phyloP scores from a whole-genome alignment of 768 basidiomycete genomes.

The Phaffia tasmanica region DNA sequence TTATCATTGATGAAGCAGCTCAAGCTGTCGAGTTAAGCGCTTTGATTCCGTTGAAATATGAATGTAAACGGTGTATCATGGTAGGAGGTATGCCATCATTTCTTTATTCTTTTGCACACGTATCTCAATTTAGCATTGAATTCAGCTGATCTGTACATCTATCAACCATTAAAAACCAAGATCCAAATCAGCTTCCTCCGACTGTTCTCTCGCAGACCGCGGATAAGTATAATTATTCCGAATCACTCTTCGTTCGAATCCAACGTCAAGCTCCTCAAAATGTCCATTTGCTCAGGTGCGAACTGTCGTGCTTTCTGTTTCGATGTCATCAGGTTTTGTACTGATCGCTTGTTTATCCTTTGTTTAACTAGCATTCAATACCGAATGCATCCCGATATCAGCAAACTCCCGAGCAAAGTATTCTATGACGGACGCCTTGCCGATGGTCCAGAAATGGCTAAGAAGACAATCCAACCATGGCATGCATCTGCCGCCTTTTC shows the following conservation, averaged over 20 bases:
- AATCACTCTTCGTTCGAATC: conserved; percentile 77
- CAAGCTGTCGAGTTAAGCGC: conserved; percentile 93
- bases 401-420: conserved; percentile 68
- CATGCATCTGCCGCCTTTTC: conserved; percentile 66
- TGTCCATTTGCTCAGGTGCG: conserved; percentile 78
- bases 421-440: conserved; percentile 72
- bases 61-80: conserved; percentile 71
- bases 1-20: conserved; percentile 96
- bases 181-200: conserved; percentile 72
- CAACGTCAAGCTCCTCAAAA: conserved; percentile 67
- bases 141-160: neutral
- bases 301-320: neutral
- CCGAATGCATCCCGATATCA: conserved; percentile 97
- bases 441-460: conserved; percentile 81
- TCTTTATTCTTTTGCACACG: neutral
- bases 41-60: conserved; percentile 85
- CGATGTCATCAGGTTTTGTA: neutral
- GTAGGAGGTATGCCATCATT: conserved; percentile 57
- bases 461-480: conserved; percentile 75
- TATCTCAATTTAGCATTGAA: neutral
- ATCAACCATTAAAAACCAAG: conserved; percentile 28
- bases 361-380: conserved; percentile 70
- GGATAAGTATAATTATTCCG: conserved; percentile 61
- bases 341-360: conserved; percentile 5
- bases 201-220: conserved; percentile 64